These are phyloP conservation scores for Stachybotrys chlorohalonatus DNA, from an alignment of 2,329 filamentous ascomycete genomes.

Conservation along the genomic window DNA sequence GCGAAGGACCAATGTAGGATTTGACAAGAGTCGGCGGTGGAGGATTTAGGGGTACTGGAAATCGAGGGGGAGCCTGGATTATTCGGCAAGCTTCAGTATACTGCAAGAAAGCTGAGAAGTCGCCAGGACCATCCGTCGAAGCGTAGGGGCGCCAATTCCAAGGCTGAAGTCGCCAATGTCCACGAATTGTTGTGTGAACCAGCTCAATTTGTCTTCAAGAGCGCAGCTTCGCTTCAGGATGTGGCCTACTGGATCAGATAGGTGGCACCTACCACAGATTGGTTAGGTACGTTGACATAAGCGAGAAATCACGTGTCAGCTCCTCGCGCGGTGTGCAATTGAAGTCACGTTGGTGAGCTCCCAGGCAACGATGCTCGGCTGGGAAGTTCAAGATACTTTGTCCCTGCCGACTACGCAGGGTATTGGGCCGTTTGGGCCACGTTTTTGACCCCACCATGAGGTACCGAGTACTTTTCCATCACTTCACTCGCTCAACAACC, in stretches of 20 bases:
- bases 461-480: not conserved
- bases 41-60: constrained; percentile 19
- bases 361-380: not conserved
- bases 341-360: no score
- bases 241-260: constrained; percentile 24
- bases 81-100: constrained; percentile 6
- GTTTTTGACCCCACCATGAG: not conserved
- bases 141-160: constrained; percentile 16
- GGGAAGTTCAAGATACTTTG: not conserved
- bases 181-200: constrained; percentile 17
- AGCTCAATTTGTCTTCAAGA: constrained; percentile 13
- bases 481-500: no score
- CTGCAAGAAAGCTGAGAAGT: constrained; percentile 11
- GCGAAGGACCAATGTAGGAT: constrained; percentile 11
- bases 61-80: constrained; percentile 6
- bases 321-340: not conserved
- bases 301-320: constrained; percentile 19
- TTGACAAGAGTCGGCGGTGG: constrained; percentile 19
- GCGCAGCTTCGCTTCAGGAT: constrained; percentile 23
- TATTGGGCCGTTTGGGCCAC: not conserved
- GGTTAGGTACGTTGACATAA: not conserved
- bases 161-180: constrained; percentile 16
- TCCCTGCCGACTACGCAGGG: not conserved
- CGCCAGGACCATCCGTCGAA: constrained; percentile 20
- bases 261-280: constrained; percentile 25